Conservation (phyloP, 2,329 filamentous ascomycete genomes). For the Xylaria sp. region DNA sequence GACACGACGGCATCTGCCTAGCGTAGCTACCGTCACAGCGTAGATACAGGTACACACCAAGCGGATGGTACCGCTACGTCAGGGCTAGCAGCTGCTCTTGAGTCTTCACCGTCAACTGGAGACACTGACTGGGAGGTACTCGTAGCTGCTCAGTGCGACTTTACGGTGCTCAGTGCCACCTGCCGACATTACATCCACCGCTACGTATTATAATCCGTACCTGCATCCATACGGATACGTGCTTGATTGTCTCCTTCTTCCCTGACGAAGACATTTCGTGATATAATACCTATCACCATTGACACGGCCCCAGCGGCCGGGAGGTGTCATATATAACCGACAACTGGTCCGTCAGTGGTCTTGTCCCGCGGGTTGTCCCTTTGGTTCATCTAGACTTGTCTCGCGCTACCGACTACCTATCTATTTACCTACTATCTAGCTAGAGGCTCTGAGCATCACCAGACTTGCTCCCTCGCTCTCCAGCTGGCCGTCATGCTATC, state of each 20-base stretch:
- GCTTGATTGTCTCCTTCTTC: not conserved
- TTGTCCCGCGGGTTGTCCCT: not conserved
- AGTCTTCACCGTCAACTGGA: too few species aligned
- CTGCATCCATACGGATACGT: not conserved
- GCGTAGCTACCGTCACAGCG: too few species aligned
- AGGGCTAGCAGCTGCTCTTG: too few species aligned
- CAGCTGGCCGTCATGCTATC: constrained; percentile 20
- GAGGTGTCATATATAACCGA: not conserved
- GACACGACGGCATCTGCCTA: too few species aligned
- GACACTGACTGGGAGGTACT: too few species aligned
- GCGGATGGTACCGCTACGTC: too few species aligned
- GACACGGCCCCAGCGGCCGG: not conserved
- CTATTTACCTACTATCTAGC: not conserved
- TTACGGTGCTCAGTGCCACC: not conserved
- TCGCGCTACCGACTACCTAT: not conserved
- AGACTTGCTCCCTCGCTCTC: not conserved
- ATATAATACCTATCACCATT: not conserved
- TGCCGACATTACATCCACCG: not conserved
- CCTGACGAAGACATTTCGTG: not conserved
- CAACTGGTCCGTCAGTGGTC: not conserved
- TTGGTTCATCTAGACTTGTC: not conserved
- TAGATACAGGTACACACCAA: too few species aligned
- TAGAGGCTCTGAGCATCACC: not conserved
- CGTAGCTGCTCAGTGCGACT: too few species aligned
- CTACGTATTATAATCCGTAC: too few species aligned